Evolutionary conservation across 495 filamentous ascomycete species (phyloP).

Genomic region (Lophiostoma macrostomum): DNA sequence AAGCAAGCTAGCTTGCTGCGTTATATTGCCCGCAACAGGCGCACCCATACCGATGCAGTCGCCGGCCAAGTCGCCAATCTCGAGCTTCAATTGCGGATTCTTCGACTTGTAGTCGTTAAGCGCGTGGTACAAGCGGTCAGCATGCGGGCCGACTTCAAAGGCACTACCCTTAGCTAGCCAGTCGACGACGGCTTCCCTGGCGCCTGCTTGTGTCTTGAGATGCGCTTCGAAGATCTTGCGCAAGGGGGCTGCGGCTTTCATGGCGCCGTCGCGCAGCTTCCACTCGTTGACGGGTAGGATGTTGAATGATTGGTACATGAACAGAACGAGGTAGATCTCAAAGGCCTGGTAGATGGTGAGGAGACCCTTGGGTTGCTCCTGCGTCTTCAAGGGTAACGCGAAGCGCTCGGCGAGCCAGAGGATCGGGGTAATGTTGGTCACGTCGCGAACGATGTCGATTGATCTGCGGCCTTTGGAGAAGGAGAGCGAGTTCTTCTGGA

Average conservation of each 20-base stretch:
- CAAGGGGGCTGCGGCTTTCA: conserved; percentile 29
- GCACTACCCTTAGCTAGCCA: conserved; percentile 35
- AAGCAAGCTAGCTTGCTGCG: conserved; percentile 35
- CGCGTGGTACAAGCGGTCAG: conserved; percentile 40
- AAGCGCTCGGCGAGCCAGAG: conserved; percentile 36
- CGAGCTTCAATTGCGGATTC: too few species aligned
- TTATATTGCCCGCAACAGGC: conserved; percentile 33
- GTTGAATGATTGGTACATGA: conserved; percentile 39
- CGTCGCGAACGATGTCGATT: conserved; percentile 46
- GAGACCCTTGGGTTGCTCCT: conserved; percentile 25
- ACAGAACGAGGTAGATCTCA: conserved; percentile 27
- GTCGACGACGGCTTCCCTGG: conserved; percentile 30
- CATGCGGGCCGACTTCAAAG: conserved; percentile 41
- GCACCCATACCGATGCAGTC: conserved; percentile 37
- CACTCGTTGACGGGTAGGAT: conserved; percentile 35
- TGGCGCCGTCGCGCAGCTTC: conserved; percentile 35
- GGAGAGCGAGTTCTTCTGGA: conserved; percentile 40
- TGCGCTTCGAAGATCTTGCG: conserved; percentile 41
- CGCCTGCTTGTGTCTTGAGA: conserved; percentile 40
- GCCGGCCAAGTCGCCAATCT: conserved; percentile 29
- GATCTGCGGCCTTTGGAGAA: conserved; percentile 36
- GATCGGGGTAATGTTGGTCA: conserved; percentile 38
- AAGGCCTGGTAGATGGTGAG: conserved; percentile 30
- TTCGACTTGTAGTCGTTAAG: conserved; percentile 24
- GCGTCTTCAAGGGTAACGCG: conserved; percentile 36